Conservation (phyloP, 306 rosid genomes). For the Canavalia ensiformis region DNA sequence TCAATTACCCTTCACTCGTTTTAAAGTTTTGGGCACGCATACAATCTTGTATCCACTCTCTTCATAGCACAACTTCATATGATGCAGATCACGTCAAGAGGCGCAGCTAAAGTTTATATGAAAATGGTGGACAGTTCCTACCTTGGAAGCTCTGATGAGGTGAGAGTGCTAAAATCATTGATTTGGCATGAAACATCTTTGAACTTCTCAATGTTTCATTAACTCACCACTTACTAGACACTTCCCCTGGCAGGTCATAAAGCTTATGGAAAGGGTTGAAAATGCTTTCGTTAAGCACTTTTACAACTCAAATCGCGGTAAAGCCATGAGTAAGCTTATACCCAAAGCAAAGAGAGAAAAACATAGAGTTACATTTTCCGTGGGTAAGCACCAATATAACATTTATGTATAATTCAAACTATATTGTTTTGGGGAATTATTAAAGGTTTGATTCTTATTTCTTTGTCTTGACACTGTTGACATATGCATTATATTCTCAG, state of each 20-base stretch:
- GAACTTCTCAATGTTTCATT: background rate
- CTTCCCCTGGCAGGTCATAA: constrained; percentile 46
- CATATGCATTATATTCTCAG: constrained; percentile 44
- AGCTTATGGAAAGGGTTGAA: constrained; percentile 53
- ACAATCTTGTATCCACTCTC: background rate
- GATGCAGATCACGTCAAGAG: constrained; percentile 69
- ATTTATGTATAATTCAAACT: background rate
- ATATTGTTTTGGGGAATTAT: no score
- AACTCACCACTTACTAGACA: background rate
- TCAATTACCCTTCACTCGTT: background rate
- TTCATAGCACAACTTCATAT: background rate
- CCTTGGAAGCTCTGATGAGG: constrained; percentile 78
- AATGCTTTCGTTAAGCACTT: constrained; percentile 58
- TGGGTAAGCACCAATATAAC: constrained; percentile 52
- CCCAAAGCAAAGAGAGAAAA: constrained; percentile 69
- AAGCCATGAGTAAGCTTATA: constrained; percentile 67
- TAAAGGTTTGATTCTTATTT: background rate
- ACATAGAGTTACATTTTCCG: constrained; percentile 69
- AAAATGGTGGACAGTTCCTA: constrained; percentile 72
- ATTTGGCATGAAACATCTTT: background rate
- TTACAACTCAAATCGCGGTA: constrained; percentile 68
- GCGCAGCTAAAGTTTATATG: constrained; percentile 67
- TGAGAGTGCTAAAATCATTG: constrained; percentile 47
- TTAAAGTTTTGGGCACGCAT: background rate
- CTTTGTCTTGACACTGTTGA: constrained; percentile 14